These are phyloP conservation scores for Phytophthora pini DNA, from an alignment of 352 stramenopile genomes.

Conservation along the genomic window DNA sequence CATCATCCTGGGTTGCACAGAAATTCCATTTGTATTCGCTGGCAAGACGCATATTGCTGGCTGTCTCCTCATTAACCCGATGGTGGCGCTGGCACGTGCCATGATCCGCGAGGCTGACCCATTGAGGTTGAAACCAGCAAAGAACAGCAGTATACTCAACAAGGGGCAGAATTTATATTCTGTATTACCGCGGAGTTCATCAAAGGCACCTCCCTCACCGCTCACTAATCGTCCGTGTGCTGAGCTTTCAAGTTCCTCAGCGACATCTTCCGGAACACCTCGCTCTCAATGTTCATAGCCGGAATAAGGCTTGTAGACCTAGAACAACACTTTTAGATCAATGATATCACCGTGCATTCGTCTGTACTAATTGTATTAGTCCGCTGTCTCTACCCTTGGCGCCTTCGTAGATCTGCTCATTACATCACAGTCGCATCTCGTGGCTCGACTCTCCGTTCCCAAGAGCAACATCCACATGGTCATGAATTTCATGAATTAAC, in stretches of 20 bases:
- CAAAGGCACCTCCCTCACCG: neutral
- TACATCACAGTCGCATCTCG: constrained; percentile 4
- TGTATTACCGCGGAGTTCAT: constrained; percentile 8
- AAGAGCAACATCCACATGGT: constrained; percentile 36
- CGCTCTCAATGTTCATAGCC: constrained; percentile 5
- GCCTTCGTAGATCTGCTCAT: neutral
- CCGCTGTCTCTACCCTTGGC: no score
- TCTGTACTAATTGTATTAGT: no score
- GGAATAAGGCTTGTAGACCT: constrained; percentile 9
- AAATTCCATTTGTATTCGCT: constrained; percentile 79
- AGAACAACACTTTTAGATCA: constrained; percentile 1
- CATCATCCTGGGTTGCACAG: constrained; percentile 79
- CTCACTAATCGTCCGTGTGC: constrained; percentile 2
- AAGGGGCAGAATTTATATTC: constrained; percentile 15
- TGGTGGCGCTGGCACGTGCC: constrained; percentile 73
- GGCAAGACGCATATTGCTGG: constrained; percentile 51
- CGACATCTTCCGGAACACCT: neutral
- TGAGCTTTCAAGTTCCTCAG: constrained; percentile 1
- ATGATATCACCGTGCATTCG: no score
- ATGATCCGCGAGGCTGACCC: constrained; percentile 74
- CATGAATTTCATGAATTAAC: constrained; percentile 48
- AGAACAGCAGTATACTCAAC: neutral
- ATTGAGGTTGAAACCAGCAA: constrained; percentile 46
- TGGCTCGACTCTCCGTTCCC: constrained; percentile 2
- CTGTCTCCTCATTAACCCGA: constrained; percentile 70